phyloP scores from a whole-genome alignment of 2,329 filamentous ascomycete species.

The Beauveria caledonica region DNA sequence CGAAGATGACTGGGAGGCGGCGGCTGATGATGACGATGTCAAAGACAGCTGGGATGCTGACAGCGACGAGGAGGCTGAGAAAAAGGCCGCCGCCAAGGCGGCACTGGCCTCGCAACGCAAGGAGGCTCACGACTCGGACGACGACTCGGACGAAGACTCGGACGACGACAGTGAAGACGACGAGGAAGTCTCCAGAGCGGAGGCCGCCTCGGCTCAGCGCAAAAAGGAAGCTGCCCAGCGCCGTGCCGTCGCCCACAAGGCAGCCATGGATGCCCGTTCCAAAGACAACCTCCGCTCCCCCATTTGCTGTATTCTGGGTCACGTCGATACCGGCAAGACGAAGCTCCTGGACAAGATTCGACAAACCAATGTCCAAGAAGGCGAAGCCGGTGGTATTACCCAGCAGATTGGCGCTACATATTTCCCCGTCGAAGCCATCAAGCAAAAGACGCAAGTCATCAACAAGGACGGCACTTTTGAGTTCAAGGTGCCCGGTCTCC shows the following conservation, averaged over 20 bases:
- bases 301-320: constrained; percentile 98
- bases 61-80: constrained; percentile 58
- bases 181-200: constrained; percentile 65
- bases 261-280: constrained; percentile 81
- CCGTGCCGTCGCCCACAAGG: constrained; percentile 83
- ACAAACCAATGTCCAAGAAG: constrained; percentile 97
- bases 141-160: constrained; percentile 21
- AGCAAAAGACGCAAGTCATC: constrained; percentile 86
- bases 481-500: constrained; percentile 93
- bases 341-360: constrained; percentile 97
- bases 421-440: constrained; percentile 90
- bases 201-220: constrained; percentile 63
- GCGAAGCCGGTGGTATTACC: constrained; percentile 98
- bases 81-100: constrained; percentile 20
- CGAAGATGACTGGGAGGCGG: constrained; percentile 83
- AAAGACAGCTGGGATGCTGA: constrained; percentile 96
- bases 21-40: constrained; percentile 67
- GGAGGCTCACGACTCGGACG: constrained; percentile 32
- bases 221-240: constrained; percentile 87
- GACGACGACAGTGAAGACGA: constrained; percentile 51
- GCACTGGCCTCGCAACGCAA: constrained; percentile 9
- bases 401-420: constrained; percentile 99
- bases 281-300: constrained; percentile 93
- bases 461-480: constrained; percentile 87
- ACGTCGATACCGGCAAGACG: constrained; percentile 99